Evolutionary conservation across 1,139 yeast genomes (phyloP).

Genomic region (Yamadazyma kanchanaburiensis): DNA sequence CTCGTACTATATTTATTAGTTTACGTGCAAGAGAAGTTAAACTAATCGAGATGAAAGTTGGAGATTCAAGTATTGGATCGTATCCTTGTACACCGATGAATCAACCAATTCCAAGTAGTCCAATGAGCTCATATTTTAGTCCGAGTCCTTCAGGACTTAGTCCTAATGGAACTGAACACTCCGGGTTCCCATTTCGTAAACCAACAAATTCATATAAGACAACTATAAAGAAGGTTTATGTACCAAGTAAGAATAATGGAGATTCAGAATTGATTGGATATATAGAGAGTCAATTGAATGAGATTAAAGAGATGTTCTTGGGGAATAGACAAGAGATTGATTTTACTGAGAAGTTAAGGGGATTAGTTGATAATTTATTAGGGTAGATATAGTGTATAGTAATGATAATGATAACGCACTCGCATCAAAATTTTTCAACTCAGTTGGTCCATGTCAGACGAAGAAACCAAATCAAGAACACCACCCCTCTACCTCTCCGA

Average conservation of each 20-base stretch:
- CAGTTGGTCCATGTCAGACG: too few species aligned
- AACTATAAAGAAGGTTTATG: conserved; percentile 32
- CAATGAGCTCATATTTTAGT: conserved; percentile 6
- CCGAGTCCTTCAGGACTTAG: conserved; percentile 2
- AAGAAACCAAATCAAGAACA: conserved; percentile 11
- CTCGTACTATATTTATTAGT: conserved; percentile 43
- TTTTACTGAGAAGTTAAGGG: conserved; percentile 3
- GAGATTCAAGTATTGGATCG: conserved; percentile 8
- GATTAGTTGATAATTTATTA: conserved; percentile 3
- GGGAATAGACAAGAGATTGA: conserved; percentile 6
- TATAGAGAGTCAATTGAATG: conserved; percentile 25
- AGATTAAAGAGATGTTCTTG: conserved; percentile 23
- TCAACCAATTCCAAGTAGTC: conserved; percentile 3
- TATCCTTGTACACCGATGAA: conserved; percentile 5
- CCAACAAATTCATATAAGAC: conserved; percentile 29
- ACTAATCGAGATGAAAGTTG: conserved; percentile 40
- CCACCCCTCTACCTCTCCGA: conserved; percentile 42
- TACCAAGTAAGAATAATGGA: conserved; percentile 33
- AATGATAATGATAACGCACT: neutral
- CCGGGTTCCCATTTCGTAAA: conserved; percentile 6
- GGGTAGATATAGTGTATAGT: conserved; percentile 2
- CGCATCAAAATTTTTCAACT: conserved; percentile 1
- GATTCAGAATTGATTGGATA: conserved; percentile 23
- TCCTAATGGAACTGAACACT: neutral
- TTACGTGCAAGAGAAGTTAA: conserved; percentile 58